Conservation (phyloP, 192 early-diverging fungal species). For the Borealophlyctis nickersoniae region DNA sequence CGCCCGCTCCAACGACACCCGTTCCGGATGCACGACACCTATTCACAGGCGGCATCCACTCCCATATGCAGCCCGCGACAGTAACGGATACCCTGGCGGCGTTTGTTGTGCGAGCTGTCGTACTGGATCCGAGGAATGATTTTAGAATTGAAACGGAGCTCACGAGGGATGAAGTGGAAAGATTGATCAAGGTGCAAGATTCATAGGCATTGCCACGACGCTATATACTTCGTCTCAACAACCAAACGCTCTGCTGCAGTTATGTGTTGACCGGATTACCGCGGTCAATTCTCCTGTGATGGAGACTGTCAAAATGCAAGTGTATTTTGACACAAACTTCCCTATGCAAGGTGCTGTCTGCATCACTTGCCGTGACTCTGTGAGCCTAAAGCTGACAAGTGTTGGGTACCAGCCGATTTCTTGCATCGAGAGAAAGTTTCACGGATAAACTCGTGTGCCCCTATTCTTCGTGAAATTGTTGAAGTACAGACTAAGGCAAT, state of each 20-base stretch:
- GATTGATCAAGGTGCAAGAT: conserved; percentile 45
- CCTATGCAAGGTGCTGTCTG: conserved; percentile 54
- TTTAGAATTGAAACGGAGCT: conserved; percentile 54
- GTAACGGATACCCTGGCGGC: conserved; percentile 61
- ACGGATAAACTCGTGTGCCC: conserved; percentile 38
- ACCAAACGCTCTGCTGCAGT: conserved; percentile 17
- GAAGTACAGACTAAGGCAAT: conserved; percentile 47
- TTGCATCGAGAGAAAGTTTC: conserved; percentile 51
- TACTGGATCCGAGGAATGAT: conserved; percentile 50
- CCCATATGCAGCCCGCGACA: conserved; percentile 22
- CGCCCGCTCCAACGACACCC: not conserved
- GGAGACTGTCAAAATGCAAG: conserved; percentile 59
- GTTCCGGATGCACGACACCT: not conserved
- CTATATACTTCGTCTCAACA: not conserved
- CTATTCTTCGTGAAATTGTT: conserved; percentile 46
- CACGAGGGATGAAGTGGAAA: conserved; percentile 49
- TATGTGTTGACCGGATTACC: conserved; percentile 49
- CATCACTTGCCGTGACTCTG: not conserved
- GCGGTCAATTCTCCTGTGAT: conserved; percentile 31
- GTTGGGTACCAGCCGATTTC: conserved; percentile 42
- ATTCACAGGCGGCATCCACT: conserved; percentile 33
- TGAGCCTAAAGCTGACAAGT: conserved; percentile 1
- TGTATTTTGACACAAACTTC: conserved; percentile 64
- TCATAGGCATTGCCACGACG: not conserved
- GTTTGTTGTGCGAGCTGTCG: conserved; percentile 56